phyloP scores from a whole-genome alignment of 164 flowering plant species.

The Euptelea pleiosperma region DNA sequence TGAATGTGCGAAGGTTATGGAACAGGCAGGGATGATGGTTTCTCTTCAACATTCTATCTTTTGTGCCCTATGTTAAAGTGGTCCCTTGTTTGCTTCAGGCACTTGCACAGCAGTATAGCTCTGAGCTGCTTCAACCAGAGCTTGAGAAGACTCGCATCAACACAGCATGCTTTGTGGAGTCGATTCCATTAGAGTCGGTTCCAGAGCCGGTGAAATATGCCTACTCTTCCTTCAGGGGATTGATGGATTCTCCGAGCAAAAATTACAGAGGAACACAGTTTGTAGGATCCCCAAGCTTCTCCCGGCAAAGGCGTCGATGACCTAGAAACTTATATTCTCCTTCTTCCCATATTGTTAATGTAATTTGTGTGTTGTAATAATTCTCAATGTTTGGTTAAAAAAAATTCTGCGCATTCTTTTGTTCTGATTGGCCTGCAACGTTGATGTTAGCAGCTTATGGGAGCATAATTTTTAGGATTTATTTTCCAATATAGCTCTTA shows the following conservation, averaged over 20 bases:
- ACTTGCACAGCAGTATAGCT: slow-evolving; percentile 83
- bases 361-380: slow-evolving; percentile 20
- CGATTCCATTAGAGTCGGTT: slow-evolving; percentile 57
- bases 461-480: no score
- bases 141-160: slow-evolving; percentile 91
- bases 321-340: not conserved
- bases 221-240: slow-evolving; percentile 57
- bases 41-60: no score
- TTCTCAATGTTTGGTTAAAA: slow-evolving; percentile 4
- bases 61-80: not conserved
- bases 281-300: slow-evolving; percentile 56
- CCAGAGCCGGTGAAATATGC: slow-evolving; percentile 73
- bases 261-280: slow-evolving; percentile 42
- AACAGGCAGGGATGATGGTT: no score
- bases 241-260: slow-evolving; percentile 65
- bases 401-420: slow-evolving; percentile 4
- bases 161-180: slow-evolving; percentile 87
- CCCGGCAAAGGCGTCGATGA: slow-evolving; percentile 69
- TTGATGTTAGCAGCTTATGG: no score
- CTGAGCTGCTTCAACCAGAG: slow-evolving; percentile 83
- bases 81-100: slow-evolving; percentile 47
- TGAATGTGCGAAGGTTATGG: no score
- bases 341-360: not conserved
- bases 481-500: no score
- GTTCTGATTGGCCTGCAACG: not conserved